Base-by-base conservation (phyloP, 805 yeast species). In the Diddensiella santjacobensis region DNA sequence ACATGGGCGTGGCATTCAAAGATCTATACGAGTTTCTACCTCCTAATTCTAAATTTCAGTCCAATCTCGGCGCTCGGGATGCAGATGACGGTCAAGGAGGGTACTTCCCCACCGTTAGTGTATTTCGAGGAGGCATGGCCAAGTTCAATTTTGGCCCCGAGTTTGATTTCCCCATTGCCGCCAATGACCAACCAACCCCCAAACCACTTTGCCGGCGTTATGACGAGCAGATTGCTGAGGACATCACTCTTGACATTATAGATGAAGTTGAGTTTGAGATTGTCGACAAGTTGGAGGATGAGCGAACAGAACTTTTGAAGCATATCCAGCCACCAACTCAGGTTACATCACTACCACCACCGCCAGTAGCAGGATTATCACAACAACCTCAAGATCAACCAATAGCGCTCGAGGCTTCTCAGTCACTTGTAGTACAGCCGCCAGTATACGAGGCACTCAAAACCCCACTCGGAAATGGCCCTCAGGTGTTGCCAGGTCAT, bases 21-120 rank as follows among this genome's bases (percentile, higher is more conserved):
- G 77, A 81, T 26, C 63, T 91, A 35, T 80, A 79, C 53, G 84
- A 88, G 22, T 90, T 87, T 59, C 65, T 85, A 42, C 96, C 97
- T 0, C 90, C 95, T 2, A 73, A 82, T 48, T 78, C 90, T 36
- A 81, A 59, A 40, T 69, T 52, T 49, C 61, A 59, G 33, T 42
- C 57, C 2, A 48, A 59, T 8, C 46, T 56, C 15, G 38, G 44
- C 3, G 56, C 58, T 2, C 55, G 56, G 2, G 55, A 61, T 6
- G 57, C 56, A 4, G 95, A 93, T 62, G 96, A 93, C 62, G 96
- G 96, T 0, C 70, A 79, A 38, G 67, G 88, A 47, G 99, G 98
- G 0, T 93, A 93, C 63, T 93, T 82, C 66, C 98, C 99, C 1
- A 87, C 89, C 70, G 73, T 87, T 29, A 85, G 96, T 47, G 85